Conservation (phyloP, 176 grass and related monocot species). For the Musa itinerans region DNA sequence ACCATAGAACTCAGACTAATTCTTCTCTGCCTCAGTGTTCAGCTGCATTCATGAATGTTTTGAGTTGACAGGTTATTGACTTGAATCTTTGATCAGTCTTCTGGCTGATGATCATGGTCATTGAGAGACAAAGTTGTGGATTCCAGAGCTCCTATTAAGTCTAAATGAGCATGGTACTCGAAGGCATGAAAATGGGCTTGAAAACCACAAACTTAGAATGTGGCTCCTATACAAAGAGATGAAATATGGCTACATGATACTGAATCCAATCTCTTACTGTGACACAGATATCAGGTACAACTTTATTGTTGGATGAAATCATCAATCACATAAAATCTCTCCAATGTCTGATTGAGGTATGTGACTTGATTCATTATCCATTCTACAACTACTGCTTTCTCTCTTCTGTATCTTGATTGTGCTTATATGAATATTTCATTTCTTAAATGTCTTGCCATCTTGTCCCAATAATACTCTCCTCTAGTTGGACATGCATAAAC, state of each 20-base stretch:
- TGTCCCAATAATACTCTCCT: background rate
- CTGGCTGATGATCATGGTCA: too few species aligned
- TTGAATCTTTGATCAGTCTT: too few species aligned
- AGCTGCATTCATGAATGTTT: too few species aligned
- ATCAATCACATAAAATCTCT: constrained; percentile 93
- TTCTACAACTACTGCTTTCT: background rate
- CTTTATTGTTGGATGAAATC: constrained; percentile 87
- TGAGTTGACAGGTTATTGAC: too few species aligned
- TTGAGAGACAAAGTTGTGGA: too few species aligned
- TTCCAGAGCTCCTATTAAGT: background rate
- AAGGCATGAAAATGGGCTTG: background rate
- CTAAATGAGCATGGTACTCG: background rate
- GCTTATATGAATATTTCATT: background rate
- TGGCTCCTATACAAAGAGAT: background rate
- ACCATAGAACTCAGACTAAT: too few species aligned
- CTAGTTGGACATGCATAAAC: background rate
- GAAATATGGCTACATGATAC: background rate
- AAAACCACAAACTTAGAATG: background rate
- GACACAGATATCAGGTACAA: constrained; percentile 68
- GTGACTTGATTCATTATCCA: constrained; percentile 8
- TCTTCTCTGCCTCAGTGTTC: too few species aligned
- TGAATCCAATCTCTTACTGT: background rate
- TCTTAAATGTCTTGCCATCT: background rate
- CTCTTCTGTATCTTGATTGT: background rate
- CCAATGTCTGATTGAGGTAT: constrained; percentile 84